Percentiles rank a stretch among this genome's conserved stretches.
phyloP scores from a whole-genome alignment of 2,329 filamentous ascomycete species.

The Colletotrichum truncatum region DNA sequence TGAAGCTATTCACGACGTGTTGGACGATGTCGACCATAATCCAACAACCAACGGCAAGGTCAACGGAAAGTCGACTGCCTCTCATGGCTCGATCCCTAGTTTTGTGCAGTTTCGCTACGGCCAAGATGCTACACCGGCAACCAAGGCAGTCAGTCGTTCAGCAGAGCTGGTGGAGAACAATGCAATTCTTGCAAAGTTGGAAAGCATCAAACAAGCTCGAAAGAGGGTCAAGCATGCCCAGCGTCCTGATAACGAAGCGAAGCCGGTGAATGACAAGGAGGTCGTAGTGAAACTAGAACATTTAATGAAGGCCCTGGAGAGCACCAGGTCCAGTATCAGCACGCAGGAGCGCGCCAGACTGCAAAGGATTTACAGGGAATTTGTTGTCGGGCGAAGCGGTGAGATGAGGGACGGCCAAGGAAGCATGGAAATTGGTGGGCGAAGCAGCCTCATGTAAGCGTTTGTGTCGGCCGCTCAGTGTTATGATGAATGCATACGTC shows the following conservation, averaged over 20 bases:
- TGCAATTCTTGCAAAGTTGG: constrained; percentile 82
- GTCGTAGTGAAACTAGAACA: constrained; percentile 89
- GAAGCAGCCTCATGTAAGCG: constrained; percentile 88
- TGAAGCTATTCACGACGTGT: constrained; percentile 93
- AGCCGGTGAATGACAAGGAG: constrained; percentile 61
- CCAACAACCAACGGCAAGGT: constrained; percentile 46
- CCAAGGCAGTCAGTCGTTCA: constrained; percentile 55
- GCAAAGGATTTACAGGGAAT: constrained; percentile 87
- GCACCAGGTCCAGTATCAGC: constrained; percentile 85
- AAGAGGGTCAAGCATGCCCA: constrained; percentile 52
- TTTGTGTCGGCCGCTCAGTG: not conserved
- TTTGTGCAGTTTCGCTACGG: constrained; percentile 91
- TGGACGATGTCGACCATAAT: constrained; percentile 60
- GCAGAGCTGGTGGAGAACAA: constrained; percentile 77
- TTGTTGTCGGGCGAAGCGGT: constrained; percentile 90
- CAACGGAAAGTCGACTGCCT: constrained; percentile 35
- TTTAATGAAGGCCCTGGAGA: constrained; percentile 78
- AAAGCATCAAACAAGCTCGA: constrained; percentile 78
- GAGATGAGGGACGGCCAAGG: constrained; percentile 96
- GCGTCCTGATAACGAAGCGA: constrained; percentile 37
- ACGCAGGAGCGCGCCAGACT: constrained; percentile 78
- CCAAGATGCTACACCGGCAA: constrained; percentile 56
- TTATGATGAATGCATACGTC: not conserved
- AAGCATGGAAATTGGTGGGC: constrained; percentile 88
- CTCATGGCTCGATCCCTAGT: constrained; percentile 50